Evolutionary conservation across 2,329 filamentous ascomycete genomes (phyloP).

Genomic region (Talaromyces sp.): DNA sequence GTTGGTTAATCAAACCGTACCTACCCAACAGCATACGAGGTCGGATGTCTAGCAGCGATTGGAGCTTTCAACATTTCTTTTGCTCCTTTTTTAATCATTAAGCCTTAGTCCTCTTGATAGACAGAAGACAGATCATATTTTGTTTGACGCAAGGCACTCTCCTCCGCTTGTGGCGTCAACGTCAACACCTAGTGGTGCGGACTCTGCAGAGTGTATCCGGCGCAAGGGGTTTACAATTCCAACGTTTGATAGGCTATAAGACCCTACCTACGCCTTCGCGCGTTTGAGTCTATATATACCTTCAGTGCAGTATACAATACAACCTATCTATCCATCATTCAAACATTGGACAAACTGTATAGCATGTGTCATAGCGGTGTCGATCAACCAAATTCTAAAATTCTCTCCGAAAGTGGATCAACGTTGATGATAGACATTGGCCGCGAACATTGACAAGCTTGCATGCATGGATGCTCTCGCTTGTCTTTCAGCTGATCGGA

Average conservation of each 20-base stretch:
- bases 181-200: neutral
- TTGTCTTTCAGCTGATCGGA: neutral
- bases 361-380: conserved; percentile 4
- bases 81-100: neutral
- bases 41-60: neutral
- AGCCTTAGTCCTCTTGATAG: neutral
- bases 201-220: conserved; percentile 7
- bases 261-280: neutral
- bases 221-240: conserved; percentile 11
- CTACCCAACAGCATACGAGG: neutral
- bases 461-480: neutral
- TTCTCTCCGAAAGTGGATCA: conserved; percentile 12
- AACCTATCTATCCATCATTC: neutral
- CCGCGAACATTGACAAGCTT: neutral
- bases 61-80: neutral
- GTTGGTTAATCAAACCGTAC: conserved; percentile 6
- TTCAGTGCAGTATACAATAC: neutral
- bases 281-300: neutral
- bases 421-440: neutral
- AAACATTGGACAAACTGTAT: neutral
- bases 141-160: conserved; percentile 5
- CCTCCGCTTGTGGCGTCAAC: neutral
- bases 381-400: conserved; percentile 1
- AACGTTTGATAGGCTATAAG: neutral
- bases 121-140: conserved; percentile 5